A percentile compares a stretch with the other conserved stretches of the same genome.
phyloP scores from a whole-genome alignment of 176 grass and related monocot genomes.

The Oryza coarctata region DNA sequence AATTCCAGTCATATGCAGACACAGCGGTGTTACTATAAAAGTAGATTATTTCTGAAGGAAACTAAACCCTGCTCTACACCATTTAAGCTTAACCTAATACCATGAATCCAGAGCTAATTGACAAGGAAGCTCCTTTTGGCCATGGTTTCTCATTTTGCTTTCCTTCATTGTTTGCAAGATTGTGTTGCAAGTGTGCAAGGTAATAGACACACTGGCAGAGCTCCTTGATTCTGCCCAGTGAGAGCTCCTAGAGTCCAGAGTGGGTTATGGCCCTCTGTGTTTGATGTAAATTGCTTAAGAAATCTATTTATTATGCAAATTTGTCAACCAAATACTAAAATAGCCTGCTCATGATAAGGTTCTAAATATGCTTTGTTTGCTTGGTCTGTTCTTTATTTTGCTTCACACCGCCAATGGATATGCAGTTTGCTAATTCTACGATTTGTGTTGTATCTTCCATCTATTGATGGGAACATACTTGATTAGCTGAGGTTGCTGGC shows the following conservation, averaged over 20 bases:
- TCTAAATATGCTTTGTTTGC: not conserved
- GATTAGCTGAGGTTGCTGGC: conserved; percentile 4
- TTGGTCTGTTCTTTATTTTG: not conserved
- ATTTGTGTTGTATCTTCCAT: not conserved
- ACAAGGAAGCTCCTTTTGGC: not conserved
- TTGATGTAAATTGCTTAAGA: not conserved
- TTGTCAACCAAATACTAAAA: not conserved
- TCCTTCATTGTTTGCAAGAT: not conserved
- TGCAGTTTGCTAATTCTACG: not conserved
- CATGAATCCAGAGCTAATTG: not conserved
- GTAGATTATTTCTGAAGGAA: not conserved
- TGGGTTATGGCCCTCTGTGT: not conserved
- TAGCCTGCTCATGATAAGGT: not conserved
- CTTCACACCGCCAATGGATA: not conserved
- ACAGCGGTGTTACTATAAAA: not conserved
- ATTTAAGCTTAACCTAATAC: not conserved
- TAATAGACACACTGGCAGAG: not conserved
- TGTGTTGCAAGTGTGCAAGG: not conserved
- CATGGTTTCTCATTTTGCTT: conserved; percentile 13
- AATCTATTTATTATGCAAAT: not conserved
- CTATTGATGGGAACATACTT: not conserved
- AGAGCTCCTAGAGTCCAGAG: not conserved
- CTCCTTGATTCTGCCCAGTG: too few species aligned
- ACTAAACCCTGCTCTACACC: not conserved
- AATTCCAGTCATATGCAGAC: not conserved